phyloP scores from a whole-genome alignment of 129 eudicot genomes.

The Lonicera japonica region DNA sequence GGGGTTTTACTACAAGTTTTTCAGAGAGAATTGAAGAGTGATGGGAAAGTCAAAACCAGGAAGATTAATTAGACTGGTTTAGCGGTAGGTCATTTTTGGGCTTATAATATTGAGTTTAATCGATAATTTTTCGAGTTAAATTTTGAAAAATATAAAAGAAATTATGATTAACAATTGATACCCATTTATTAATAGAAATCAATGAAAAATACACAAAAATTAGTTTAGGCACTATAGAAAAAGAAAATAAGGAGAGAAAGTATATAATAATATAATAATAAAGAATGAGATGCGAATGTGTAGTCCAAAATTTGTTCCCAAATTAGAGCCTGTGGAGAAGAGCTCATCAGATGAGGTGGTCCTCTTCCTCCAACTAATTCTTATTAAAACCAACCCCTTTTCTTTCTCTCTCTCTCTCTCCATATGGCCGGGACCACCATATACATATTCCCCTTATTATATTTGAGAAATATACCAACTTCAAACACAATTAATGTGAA shows the following conservation, averaged over 20 bases:
- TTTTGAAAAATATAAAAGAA: too few relatives aligned
- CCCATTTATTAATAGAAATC: too few relatives aligned
- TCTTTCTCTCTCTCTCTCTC: slow-evolving; percentile 22
- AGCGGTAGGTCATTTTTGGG: too few relatives aligned
- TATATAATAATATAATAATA: too few relatives aligned
- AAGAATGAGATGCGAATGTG: slow-evolving; percentile 35
- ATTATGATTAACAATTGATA: too few relatives aligned
- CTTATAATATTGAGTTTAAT: too few relatives aligned
- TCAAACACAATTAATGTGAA: not conserved
- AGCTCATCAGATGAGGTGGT: slow-evolving; percentile 55
- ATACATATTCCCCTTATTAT: slow-evolving; percentile 24
- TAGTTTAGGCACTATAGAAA: too few relatives aligned
- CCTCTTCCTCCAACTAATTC: slow-evolving; percentile 72
- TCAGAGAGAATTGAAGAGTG: slow-evolving; percentile 9
- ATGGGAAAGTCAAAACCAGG: too few relatives aligned
- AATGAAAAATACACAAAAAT: too few relatives aligned
- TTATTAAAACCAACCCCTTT: slow-evolving; percentile 58
- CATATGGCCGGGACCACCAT: slow-evolving; percentile 38
- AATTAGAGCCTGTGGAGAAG: slow-evolving; percentile 34
- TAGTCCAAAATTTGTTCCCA: slow-evolving; percentile 26
- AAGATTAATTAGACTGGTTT: too few relatives aligned
- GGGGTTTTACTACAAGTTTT: slow-evolving; percentile 19
- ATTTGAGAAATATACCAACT: not conserved
- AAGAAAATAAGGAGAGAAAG: not conserved
- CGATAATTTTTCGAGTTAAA: too few relatives aligned